phyloP scores from a whole-genome alignment of 495 filamentous ascomycete genomes.

The Penicillium coffeae region DNA sequence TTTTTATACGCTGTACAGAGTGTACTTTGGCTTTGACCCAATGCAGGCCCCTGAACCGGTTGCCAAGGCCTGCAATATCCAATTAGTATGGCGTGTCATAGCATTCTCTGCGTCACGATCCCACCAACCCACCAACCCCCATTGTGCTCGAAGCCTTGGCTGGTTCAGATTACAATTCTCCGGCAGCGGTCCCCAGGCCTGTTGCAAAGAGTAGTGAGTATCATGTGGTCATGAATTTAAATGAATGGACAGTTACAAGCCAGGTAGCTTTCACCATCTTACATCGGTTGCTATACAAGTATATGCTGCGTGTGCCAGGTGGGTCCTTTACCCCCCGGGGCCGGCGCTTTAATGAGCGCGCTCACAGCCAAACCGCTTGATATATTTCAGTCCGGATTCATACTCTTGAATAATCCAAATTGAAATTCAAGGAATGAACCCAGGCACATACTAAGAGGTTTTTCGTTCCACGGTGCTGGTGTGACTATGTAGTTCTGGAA shows the following conservation, averaged over 20 bases:
- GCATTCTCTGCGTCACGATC: not conserved
- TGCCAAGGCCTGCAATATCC: not conserved
- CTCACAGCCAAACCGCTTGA: too few relatives aligned
- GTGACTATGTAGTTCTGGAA: too few relatives aligned
- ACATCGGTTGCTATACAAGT: not conserved
- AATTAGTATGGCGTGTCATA: not conserved
- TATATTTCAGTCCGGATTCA: too few relatives aligned
- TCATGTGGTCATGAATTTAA: conserved; percentile 16
- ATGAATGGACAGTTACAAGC: not conserved
- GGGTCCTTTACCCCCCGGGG: too few relatives aligned
- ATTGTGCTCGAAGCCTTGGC: not conserved
- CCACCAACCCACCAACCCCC: conserved; percentile 1
- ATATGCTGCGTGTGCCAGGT: too few relatives aligned
- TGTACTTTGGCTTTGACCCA: not conserved
- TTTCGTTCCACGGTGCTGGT: too few relatives aligned
- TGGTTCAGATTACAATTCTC: conserved; percentile 20
- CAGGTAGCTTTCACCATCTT: too few relatives aligned
- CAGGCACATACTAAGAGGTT: not conserved
- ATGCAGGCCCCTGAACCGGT: not conserved
- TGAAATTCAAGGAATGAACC: too few relatives aligned
- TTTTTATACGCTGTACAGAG: not conserved
- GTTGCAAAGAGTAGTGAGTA: conserved; percentile 18
- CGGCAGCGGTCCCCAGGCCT: conserved; percentile 16
- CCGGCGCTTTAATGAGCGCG: too few relatives aligned
- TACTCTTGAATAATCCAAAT: too few relatives aligned